These are phyloP conservation scores for Talaromyces sp. DNA, from an alignment of 2,329 filamentous ascomycete species.

Conservation along the genomic window DNA sequence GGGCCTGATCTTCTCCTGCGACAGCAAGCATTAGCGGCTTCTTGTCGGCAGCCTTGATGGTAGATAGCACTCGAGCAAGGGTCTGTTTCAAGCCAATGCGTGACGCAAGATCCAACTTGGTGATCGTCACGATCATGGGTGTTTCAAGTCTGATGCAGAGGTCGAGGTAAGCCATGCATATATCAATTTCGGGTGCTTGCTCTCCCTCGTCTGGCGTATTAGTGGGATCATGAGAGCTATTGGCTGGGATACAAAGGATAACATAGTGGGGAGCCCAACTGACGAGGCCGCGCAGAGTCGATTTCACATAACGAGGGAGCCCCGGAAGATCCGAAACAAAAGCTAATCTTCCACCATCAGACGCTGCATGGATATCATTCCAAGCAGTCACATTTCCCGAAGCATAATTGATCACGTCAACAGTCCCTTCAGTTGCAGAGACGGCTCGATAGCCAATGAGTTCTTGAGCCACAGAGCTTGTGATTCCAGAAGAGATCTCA, in stretches of 20 bases:
- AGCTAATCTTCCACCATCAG: conserved; percentile 69
- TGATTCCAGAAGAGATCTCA: conserved; percentile 86
- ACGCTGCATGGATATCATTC: conserved; percentile 85
- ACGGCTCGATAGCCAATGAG: conserved; percentile 71
- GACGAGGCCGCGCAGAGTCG: conserved; percentile 82
- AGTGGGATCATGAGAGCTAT: conserved; percentile 56
- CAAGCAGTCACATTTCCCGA: conserved; percentile 84
- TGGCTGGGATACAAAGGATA: conserved; percentile 78
- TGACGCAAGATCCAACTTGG: conserved; percentile 84
- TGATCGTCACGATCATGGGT: conserved; percentile 77
- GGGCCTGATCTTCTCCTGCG: conserved; percentile 38
- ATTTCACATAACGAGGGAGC: conserved; percentile 82
- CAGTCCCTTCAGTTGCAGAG: conserved; percentile 27
- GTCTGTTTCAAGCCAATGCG: conserved; percentile 66
- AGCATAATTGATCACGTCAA: conserved; percentile 73
- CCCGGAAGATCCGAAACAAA: conserved; percentile 92
- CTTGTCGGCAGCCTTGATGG: conserved; percentile 71
- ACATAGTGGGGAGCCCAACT: conserved; percentile 97
- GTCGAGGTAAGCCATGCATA: conserved; percentile 76
- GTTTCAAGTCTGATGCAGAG: conserved; percentile 77
- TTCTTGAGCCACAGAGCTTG: conserved; percentile 91
- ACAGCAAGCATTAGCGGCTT: conserved; percentile 66
- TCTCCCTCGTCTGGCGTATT: conserved; percentile 24
- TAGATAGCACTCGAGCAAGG: conserved; percentile 69
- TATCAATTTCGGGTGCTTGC: conserved; percentile 57